Base-by-base conservation (phyloP, 1,284 basidiomycete species). In the Exobasidium rhododendri region DNA sequence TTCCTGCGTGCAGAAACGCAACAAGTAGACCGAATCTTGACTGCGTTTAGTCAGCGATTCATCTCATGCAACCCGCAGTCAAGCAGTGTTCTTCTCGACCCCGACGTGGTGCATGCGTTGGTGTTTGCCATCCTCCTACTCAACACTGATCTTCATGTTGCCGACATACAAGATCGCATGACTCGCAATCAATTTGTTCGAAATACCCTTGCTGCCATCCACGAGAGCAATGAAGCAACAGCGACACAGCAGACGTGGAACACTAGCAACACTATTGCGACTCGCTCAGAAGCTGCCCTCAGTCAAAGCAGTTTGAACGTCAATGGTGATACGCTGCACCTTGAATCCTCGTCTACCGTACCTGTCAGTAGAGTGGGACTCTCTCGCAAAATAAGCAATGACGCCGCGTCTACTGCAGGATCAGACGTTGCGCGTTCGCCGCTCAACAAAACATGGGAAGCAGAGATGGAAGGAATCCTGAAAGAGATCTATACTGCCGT, bases 121-220 rank as follows among this genome's bases (percentile, higher is more conserved):
- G 85, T 92, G 0, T 98, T 94, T 74, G 96, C 94, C 1, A 85
- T 98, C 54, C 83, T 99, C 0, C 84, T 98, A 47, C 86, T 98
- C 63, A 98, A 99, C 81, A 99, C 94, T 26, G 94, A 98, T 80
- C 84, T 98, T 20, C 94, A 98, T 80, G 89, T 98, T 58, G 94
- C 93, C 43, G 94, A 97, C 45, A 84, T 96, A 30, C 81, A 86
- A 3, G 87, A 85, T 26, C 88, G 91, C 67, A 98, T 98, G 96
- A 94, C 92, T 3, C 85, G 90, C n/a, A 85, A 79, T 56, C 92
- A 98, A 74, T 99, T 98, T 79, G 87, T 97, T 2, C 86, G 88
- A 46, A 97, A 98, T 80, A 94, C 94, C 0, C 84, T 97, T 79
- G 83, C 86, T 3, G 89, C 92, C 0, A 89, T 97, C 31, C 63